phyloP scores from a whole-genome alignment of 768 basidiomycete genomes.

The Tulasnella sp. region DNA sequence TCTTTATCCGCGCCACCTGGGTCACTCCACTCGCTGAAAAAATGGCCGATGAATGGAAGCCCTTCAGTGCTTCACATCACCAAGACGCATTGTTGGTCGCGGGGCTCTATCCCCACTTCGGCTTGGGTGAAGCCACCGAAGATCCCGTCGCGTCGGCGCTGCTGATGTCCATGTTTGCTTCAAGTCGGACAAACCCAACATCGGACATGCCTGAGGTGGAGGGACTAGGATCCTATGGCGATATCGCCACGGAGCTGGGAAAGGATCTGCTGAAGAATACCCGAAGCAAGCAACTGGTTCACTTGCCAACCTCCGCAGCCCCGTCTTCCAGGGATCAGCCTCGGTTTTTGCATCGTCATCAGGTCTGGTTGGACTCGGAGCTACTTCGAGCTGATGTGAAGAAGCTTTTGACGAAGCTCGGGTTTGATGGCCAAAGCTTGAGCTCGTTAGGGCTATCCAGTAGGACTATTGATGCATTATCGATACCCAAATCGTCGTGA shows the following conservation, averaged over 20 bases:
- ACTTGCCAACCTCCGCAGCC: neutral
- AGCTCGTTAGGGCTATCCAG: neutral
- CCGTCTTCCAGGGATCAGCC: neutral
- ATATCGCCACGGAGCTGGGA: neutral
- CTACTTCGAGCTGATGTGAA: neutral
- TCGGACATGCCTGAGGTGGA: neutral
- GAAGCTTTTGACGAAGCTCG: neutral
- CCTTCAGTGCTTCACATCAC: neutral
- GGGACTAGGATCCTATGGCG: neutral
- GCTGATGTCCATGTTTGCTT: conserved; percentile 13
- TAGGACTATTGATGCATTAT: neutral
- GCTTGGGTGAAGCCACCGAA: neutral
- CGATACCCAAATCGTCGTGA: neutral
- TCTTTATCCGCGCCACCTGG: neutral
- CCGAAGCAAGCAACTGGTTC: neutral
- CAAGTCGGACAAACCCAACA: neutral
- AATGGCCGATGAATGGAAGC: neutral
- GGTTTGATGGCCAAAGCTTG: neutral
- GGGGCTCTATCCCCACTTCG: conserved; percentile 6
- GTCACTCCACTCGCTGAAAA: neutral
- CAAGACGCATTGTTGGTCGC: conserved; percentile 13
- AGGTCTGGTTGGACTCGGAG: conserved; percentile 8
- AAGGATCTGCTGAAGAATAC: neutral
- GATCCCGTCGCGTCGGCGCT: conserved; percentile 6
- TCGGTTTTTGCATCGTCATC: neutral